Base-by-base conservation (phyloP, 2,329 filamentous ascomycete species). In the Neobulgaria alba region DNA sequence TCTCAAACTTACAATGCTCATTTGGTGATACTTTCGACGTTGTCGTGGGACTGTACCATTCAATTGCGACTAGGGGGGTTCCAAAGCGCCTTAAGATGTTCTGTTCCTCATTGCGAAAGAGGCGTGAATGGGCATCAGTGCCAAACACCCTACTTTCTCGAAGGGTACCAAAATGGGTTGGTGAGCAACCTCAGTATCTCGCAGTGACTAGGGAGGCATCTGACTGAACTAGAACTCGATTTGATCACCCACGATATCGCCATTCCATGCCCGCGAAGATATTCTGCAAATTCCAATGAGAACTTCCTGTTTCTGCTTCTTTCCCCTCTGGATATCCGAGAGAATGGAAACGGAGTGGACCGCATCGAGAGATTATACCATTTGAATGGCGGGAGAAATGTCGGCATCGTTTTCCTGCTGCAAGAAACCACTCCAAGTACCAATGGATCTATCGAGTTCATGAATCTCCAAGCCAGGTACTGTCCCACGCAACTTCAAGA, bases 401-500 rank as follows among this genome's bases (percentile, higher is more conserved):
- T 58, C 18, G 58, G 56, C 4, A 53, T 62, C 17, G 31, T 61
- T 7, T 61, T 61, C 31, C 46, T 62, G 5, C 44, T 62, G 3
- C 47, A 51, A 21, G 54, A 54, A 34, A 47, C 46, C 15, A 10
- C 16, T 17, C 29, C 42, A 7, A 33, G 34, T 12, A 40, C 34
- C 8, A 53, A 53, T 48, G 53, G 54, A 8, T 53, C 47, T 8
- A 38, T 45, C 10, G 40, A 39, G 10, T 57, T 52, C 34, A 53
- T 60, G 50, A 38, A 51, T 29, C 47, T 61, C 7, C 59, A 61
- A 46, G 40, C 48, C 20, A 56, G 46, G 59, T 61, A 46, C 5
- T 36, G 15, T 32, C 4, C 3, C 19, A 10, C 3, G 15, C 12
- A 9, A 26, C 17, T 18, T 7, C 12, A 26, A 12, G 7, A 7